Base-by-base conservation (phyloP, 2,329 filamentous ascomycete genomes). In the Pseudogymnoascus sp. region DNA sequence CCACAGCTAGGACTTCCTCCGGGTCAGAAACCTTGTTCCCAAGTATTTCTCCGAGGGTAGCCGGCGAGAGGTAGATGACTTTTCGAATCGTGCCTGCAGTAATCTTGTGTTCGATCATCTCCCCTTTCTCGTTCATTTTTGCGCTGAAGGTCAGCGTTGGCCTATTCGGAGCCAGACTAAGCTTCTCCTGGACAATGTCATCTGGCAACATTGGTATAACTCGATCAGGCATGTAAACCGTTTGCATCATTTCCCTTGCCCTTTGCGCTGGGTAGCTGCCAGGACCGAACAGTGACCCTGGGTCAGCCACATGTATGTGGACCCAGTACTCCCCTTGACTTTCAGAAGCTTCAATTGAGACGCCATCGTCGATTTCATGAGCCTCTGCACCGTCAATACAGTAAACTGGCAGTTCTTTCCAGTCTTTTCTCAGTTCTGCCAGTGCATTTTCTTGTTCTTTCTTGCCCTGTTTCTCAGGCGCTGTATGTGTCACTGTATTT, bases 271-370 rank as follows among this genome's bases (percentile, higher is more conserved):
- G 71, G 7, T 76, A 73, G 35, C 83, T 82, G 19, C 82, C 75
- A 15, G 82, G 81, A 18, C 74, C 67, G 63, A 94, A 82, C 61
- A 82, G 81, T 4, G 89, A 88, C 2, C 86, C 86, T 7, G 89
- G 89, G 67, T 94, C 90, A 12, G 90, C 89, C 39, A 88, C 80
- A 70, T 94, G 89, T 30, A 90, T 73, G 67, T 91, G 88, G 28
- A 92, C 75, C 89, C 89, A 94, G 67, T 82, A 83, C 64, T 87
- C 77, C 57, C 77, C 69, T 18, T 77, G 63, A 64, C 64, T 74
- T 3, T 76, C 72, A 1, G 85, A 80, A 48, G 72, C 70, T 68
- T 90, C 85, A 6, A 94, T 68, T 0, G 89, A 92, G 7, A 95
- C 73, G 1, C 85, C 89, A 68, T 95, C 89, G 65, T 95, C 89